Percentiles rank a stretch among this genome's conserved stretches.
phyloP scores from a whole-genome alignment of 1,139 yeast genomes.

The Nakaseomyces glabratus region DNA sequence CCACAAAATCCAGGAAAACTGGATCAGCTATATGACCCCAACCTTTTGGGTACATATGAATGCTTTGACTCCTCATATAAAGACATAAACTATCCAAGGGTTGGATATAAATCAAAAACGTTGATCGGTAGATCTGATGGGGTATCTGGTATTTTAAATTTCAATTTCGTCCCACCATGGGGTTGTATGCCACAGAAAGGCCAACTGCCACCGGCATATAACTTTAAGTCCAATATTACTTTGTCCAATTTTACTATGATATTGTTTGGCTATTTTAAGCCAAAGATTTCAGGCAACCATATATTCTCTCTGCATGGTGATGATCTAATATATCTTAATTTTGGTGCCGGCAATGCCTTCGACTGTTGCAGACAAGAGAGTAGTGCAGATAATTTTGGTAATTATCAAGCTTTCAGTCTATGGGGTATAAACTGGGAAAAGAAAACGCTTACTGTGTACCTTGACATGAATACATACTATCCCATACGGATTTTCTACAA shows the following conservation, averaged over 20 bases:
- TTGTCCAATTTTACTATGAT: slow-evolving; percentile 2
- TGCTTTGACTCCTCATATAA: not conserved
- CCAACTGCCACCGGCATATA: not conserved
- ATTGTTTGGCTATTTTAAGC: slow-evolving; percentile 1
- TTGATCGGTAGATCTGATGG: not conserved
- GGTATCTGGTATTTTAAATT: not conserved
- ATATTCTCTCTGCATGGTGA: not conserved
- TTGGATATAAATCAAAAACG: not conserved
- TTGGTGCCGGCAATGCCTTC: slow-evolving; percentile 4
- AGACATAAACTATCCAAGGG: slow-evolving; percentile 2
- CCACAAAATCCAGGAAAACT: not conserved
- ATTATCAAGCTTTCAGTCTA: not conserved
- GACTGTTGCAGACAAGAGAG: slow-evolving; percentile 2
- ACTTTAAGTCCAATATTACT: not conserved
- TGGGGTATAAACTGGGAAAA: slow-evolving; percentile 1
- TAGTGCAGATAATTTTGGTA: slow-evolving; percentile 3
- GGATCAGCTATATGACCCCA: not conserved
- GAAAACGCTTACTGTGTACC: not conserved
- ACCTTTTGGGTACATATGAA: not conserved
- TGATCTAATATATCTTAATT: slow-evolving; percentile 1
- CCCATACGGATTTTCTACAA: slow-evolving; percentile 2
- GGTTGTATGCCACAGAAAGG: not conserved
- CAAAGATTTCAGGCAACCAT: slow-evolving; percentile 1
- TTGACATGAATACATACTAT: not conserved
- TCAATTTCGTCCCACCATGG: not conserved